phyloP scores from a whole-genome alignment of 2,329 filamentous ascomycete genomes.

The Colletotrichum acutatum region DNA sequence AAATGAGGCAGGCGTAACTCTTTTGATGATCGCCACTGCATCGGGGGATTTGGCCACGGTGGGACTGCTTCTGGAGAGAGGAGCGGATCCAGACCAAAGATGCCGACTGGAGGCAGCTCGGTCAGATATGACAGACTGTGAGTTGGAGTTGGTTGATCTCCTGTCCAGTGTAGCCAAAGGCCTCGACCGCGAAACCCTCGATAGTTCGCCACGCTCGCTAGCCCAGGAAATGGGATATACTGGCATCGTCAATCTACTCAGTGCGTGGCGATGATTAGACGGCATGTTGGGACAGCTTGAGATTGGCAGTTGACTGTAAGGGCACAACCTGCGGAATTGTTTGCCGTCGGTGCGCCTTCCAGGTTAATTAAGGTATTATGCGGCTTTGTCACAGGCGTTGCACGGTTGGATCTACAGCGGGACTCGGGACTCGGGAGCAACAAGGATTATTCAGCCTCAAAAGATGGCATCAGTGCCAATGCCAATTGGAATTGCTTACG shows the following conservation, averaged over 20 bases:
- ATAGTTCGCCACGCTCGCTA: background rate
- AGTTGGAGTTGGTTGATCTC: background rate
- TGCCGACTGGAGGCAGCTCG: background rate
- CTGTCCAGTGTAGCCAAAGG: background rate
- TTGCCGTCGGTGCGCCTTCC: background rate
- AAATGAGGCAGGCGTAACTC: background rate
- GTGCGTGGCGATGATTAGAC: background rate
- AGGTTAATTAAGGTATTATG: background rate
- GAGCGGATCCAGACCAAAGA: background rate
- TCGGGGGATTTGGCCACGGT: background rate
- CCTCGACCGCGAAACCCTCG: background rate
- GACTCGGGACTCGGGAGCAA: background rate
- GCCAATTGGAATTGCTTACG: background rate
- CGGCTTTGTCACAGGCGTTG: background rate
- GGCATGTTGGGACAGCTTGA: background rate
- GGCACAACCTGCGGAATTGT: background rate
- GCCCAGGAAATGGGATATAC: background rate
- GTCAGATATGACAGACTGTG: background rate
- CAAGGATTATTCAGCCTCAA: conserved; percentile 1
- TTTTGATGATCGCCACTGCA: background rate
- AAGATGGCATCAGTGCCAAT: background rate
- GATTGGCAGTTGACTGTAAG: background rate
- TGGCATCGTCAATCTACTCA: background rate
- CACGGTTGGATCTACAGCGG: background rate
- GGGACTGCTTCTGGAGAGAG: background rate